Evolutionary conservation across 257 asterid species (phyloP).

Genomic region (Solanum phureja): DNA sequence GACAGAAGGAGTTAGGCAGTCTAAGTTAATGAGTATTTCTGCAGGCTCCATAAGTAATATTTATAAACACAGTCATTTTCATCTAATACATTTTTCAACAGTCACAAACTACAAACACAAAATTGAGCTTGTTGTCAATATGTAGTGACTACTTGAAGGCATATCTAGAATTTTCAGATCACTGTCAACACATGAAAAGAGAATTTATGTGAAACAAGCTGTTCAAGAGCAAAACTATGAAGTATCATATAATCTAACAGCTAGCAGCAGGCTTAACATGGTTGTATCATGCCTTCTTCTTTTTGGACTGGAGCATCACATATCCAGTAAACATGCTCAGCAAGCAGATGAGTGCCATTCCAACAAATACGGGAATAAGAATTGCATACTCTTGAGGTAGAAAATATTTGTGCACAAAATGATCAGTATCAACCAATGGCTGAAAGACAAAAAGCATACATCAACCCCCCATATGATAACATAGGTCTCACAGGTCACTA

Average conservation of each 20-base stretch:
- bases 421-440: slow-evolving; percentile 88
- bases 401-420: slow-evolving; percentile 89
- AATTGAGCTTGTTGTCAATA: background rate
- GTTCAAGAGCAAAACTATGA: background rate
- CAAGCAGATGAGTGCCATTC: slow-evolving; percentile 54
- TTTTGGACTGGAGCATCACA: slow-evolving; percentile 72
- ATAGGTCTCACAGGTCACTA: background rate
- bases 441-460: slow-evolving; percentile 15
- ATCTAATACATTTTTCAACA: background rate
- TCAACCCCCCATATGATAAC: background rate
- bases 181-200: background rate
- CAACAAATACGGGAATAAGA: slow-evolving; percentile 56
- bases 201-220: background rate
- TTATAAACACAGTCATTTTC: background rate
- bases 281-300: slow-evolving; percentile 50
- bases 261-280: background rate
- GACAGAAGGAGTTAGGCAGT: background rate
- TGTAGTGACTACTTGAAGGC: background rate
- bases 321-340: slow-evolving; percentile 63
- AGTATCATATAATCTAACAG: background rate
- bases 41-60: background rate
- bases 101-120: background rate
- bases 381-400: slow-evolving; percentile 81
- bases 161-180: background rate
- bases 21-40: background rate